Evolutionary conservation across 805 yeast genomes (phyloP), one percentile per base, ranked within the genome.

Genomic region (Danielia oregonensis): DNA sequence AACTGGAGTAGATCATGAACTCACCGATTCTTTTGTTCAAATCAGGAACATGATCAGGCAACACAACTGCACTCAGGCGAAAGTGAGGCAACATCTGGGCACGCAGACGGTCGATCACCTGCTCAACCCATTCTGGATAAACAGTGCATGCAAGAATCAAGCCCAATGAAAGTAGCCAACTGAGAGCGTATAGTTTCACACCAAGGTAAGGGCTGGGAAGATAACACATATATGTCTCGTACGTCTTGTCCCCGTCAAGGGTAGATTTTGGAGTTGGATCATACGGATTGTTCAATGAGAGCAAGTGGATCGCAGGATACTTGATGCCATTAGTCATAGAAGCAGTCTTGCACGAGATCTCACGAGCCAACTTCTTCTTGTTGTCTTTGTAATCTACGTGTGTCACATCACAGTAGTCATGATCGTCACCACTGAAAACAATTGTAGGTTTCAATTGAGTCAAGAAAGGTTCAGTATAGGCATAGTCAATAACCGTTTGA

Each of bases 371-470:
- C 24, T 44, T 41, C 0, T 43, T 37, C 1, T 53, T 56, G 10
- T 52, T 54, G 27, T 47, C 57, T 30, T 27, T 38, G 44, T 26
- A 37, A 13, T 18, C 61, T 17, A 40, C 53, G 54, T 91, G 97
- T 14, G 63, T 61, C 19, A 82, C 72, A 44, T 84, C 86, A 57
- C 99, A 93, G 48, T 86, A 88, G 57, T 93, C 98, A 62, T 93
- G 99, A 56, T 93, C 98, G 57, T 93, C 99, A 1, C 98, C 99
- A 5, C 94, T 78, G 52, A 88, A 86, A 4, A 85, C 70, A 8
- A 80, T 57, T 11, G 67, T 67, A 0, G 99, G 99, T 29, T 72
- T 61, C 1, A 91, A 55, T 7, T 59, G 63, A 5, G 67, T 49
- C 29, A 93, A 59, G 4, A 93, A 68, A 14, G 75, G 70, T 26